Evolutionary conservation across 345 rosid species (phyloP), one percentile per base, ranked within the genome.

Genomic region (Acer campestre): DNA sequence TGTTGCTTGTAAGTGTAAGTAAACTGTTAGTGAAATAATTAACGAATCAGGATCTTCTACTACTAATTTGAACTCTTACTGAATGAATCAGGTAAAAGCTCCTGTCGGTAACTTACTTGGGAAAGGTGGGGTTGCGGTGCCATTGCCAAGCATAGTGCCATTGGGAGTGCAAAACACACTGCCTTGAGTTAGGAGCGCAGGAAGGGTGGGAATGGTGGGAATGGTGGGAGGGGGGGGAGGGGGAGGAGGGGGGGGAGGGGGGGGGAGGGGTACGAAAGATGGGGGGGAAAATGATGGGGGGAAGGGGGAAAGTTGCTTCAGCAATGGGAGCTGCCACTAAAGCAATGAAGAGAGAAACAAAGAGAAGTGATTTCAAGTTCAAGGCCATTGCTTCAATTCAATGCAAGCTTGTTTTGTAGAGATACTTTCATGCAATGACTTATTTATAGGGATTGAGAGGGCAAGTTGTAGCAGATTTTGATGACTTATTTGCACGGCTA

Each of bases 161-260:
- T 83, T 84, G 79, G 27, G 49, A 58, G 88, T 81, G 88, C 98
- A 91, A 22, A 65, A 77, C 6, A 93, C 2, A 29, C 78, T 79
- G 18, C 93, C 94, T 38, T 82, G 76, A n/a, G n/a, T n/a, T n/a
- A n/a, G n/a, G n/a, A n/a, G n/a, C n/a, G n/a, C n/a, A n/a, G n/a
- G n/a, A n/a, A n/a, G n/a, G n/a, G n/a, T n/a, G n/a, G n/a, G n/a
- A n/a, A n/a, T n/a, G n/a, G n/a, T n/a, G n/a, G n/a, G n/a, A n/a
- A n/a, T n/a, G n/a, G n/a, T n/a, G n/a, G n/a, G n/a, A n/a, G n/a
- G n/a, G n/a, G n/a, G n/a, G n/a, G n/a, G n/a, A n/a, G n/a, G n/a
- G n/a, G n/a, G n/a, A n/a, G n/a, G n/a, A n/a, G n/a, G n/a, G n/a
- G n/a, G n/a, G n/a, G n/a, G n/a, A n/a, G n/a, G n/a, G n/a, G n/a